Conservation (phyloP, 495 filamentous ascomycete genomes). For the Patellaria atrata region DNA sequence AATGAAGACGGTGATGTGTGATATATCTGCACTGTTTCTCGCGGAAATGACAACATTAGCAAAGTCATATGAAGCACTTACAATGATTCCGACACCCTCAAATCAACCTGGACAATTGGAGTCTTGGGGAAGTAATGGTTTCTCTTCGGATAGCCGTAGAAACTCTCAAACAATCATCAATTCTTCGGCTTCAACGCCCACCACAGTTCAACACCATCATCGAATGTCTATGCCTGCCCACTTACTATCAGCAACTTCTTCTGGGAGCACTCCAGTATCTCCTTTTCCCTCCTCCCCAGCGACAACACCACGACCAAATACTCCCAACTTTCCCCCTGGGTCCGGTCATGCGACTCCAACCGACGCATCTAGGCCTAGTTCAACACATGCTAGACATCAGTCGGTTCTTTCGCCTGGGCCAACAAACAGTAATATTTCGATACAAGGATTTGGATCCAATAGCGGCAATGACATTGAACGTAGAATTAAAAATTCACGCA, state of each 20-base stretch:
- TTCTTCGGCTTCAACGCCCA: slow-evolving; percentile 36
- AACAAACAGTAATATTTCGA: slow-evolving; percentile 68
- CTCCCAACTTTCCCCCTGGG: slow-evolving; percentile 36
- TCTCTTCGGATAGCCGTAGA: slow-evolving; percentile 31
- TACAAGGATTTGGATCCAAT: slow-evolving; percentile 69
- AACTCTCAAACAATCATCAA: slow-evolving; percentile 36
- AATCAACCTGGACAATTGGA: slow-evolving; percentile 8
- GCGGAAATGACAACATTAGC: slow-evolving; percentile 80
- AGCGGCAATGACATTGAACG: slow-evolving; percentile 58
- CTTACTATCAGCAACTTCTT: slow-evolving; percentile 31
- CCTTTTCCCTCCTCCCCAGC: slow-evolving; percentile 31
- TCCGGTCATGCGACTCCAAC: slow-evolving; percentile 11
- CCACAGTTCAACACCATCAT: slow-evolving; percentile 29
- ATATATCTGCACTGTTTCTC: slow-evolving; percentile 69
- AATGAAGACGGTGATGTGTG: slow-evolving; percentile 88
- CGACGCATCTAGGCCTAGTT: slow-evolving; percentile 15
- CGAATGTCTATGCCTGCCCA: slow-evolving; percentile 74
- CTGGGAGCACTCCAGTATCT: slow-evolving; percentile 31
- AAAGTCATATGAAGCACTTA: slow-evolving; percentile 65
- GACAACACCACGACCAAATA: slow-evolving; percentile 45
- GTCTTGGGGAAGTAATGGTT: slow-evolving; percentile 4
- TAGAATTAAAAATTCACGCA: slow-evolving; percentile 68
- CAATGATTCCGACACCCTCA: slow-evolving; percentile 67
- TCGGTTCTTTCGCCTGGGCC: too few relatives aligned
- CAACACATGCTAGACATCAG: slow-evolving; percentile 33